Percentiles rank a stretch among this genome's conserved stretches.
These are phyloP conservation scores for Phytophthora multivora DNA, from an alignment of 352 stramenopile species.

Conservation along the genomic window DNA sequence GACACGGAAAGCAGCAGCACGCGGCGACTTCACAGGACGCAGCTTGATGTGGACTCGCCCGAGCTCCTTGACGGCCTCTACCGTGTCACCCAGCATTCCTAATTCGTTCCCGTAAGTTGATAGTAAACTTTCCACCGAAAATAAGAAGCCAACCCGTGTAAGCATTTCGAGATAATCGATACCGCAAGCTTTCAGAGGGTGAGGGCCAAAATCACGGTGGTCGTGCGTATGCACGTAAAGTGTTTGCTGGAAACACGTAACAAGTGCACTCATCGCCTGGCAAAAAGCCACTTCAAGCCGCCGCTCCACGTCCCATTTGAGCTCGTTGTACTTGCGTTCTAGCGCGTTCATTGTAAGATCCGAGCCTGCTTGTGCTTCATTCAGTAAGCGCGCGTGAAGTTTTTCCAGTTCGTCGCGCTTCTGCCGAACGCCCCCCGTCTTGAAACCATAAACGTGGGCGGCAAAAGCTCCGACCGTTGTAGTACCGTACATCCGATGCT, in stretches of 20 bases:
- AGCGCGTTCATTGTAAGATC: constrained; percentile 78
- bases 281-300: constrained; percentile 85
- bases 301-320: constrained; percentile 86
- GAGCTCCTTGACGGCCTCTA: constrained; percentile 78
- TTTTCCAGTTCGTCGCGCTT: constrained; percentile 71
- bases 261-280: constrained; percentile 79
- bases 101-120: constrained; percentile 87
- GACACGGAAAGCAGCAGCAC: constrained; percentile 69
- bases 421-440: constrained; percentile 75
- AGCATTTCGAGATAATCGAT: constrained; percentile 80
- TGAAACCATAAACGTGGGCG: constrained; percentile 85
- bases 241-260: constrained; percentile 88
- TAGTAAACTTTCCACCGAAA: constrained; percentile 84
- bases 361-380: constrained; percentile 62
- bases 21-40: constrained; percentile 65
- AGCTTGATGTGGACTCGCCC: constrained; percentile 71
- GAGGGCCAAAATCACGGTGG: constrained; percentile 37
- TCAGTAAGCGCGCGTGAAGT: constrained; percentile 49
- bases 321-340: constrained; percentile 77
- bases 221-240: constrained; percentile 80
- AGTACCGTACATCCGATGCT: constrained; percentile 76
- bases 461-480: constrained; percentile 85
- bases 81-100: constrained; percentile 86
- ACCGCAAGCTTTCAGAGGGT: constrained; percentile 40
- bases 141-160: constrained; percentile 73